These are phyloP conservation scores for Coniosporium apollinis DNA, from an alignment of 495 filamentous ascomycete species.

Conservation along the genomic window DNA sequence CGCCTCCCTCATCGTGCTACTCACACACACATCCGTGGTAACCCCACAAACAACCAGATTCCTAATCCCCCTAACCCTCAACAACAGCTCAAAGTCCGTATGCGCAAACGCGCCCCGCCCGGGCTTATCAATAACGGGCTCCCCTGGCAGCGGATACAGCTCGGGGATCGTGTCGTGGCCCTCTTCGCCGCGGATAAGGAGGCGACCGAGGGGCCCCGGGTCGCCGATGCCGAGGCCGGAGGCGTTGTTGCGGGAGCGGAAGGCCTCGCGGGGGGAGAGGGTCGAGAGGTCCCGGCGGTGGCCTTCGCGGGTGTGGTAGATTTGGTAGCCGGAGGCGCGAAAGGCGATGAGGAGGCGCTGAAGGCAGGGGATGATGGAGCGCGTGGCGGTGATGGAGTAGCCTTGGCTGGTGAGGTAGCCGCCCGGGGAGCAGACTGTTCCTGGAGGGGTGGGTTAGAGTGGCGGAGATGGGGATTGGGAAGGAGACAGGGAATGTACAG, in stretches of 20 bases:
- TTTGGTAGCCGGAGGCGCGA: slow-evolving; percentile 27
- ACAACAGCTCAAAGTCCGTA: slow-evolving; percentile 43
- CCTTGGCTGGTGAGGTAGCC: slow-evolving; percentile 46
- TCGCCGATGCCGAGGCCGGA: slow-evolving; percentile 40
- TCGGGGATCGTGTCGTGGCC: slow-evolving; percentile 48
- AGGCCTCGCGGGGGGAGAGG: slow-evolving; percentile 37
- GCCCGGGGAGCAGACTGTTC: slow-evolving; percentile 36
- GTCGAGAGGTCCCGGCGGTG: slow-evolving; percentile 46
- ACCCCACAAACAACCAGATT: slow-evolving; percentile 51
- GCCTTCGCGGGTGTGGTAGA: slow-evolving; percentile 56
- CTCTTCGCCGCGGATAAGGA: slow-evolving; percentile 45
- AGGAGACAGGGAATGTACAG: slow-evolving; percentile 27
- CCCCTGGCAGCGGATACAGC: slow-evolving; percentile 34
- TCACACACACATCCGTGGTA: slow-evolving; percentile 56
- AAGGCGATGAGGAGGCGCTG: slow-evolving; percentile 10
- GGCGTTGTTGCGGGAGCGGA: slow-evolving; percentile 36
- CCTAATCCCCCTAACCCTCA: slow-evolving; percentile 45
- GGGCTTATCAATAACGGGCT: slow-evolving; percentile 53
- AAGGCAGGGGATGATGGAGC: slow-evolving; percentile 35
- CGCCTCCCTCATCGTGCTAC: slow-evolving; percentile 51
- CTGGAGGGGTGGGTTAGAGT: not conserved
- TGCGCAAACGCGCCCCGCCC: slow-evolving; percentile 49
- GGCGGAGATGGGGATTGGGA: not conserved
- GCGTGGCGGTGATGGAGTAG: slow-evolving; percentile 36
- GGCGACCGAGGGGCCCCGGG: slow-evolving; percentile 41